Base-by-base conservation (phyloP, 352 stramenopile species). In the Globisporangium yorkense region DNA sequence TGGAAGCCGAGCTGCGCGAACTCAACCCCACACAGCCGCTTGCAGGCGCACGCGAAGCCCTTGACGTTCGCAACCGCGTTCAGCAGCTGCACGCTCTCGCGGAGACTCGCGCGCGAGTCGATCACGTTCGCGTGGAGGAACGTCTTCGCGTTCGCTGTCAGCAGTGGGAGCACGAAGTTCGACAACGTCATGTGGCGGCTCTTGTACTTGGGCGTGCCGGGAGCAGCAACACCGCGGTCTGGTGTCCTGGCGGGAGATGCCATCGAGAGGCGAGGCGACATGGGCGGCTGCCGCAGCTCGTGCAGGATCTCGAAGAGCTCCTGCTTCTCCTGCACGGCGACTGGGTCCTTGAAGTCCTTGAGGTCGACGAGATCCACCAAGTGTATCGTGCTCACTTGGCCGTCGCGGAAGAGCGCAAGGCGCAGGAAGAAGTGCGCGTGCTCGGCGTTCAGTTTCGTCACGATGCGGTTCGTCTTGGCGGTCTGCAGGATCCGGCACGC, bases 91-190 rank as follows among this genome's bases (percentile, higher is more conserved):
- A 87, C 77, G 43, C 72, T 78, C 52, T 91, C 78, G 18, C 74
- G 66, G 10, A 89, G 63, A 66, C 70, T 89, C 10, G 77, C 62
- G 33, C 80, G 74, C 13, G 74, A 89, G 59, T 91, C 78, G 54
- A 88, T 87, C 8, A 89, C 74, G 44, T 87, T 87, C 27, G 65
- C 71, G 48, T 88, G 87, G 15, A 88, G 29, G 43, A 88, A 91
- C 5, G 72, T 83, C 61, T 76, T 76, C 0, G 76, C 67, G 50
- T 88, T 90, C 13, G 73, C 65, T 1, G 72, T 84, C 40, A 90
- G 52, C 18, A 90, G 63, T 24, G 77, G 80, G 15, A 75, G 57
- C 45, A 88, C 61, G n/a, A 90, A 90, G 41, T 80, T 86, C 5
- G 74, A 80, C 13, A 90, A 61, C 27, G 49, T 20, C 70, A 74